Base-by-base conservation (phyloP, 2,329 filamentous ascomycete genomes). In the Pseudogymnoascus sp. region DNA sequence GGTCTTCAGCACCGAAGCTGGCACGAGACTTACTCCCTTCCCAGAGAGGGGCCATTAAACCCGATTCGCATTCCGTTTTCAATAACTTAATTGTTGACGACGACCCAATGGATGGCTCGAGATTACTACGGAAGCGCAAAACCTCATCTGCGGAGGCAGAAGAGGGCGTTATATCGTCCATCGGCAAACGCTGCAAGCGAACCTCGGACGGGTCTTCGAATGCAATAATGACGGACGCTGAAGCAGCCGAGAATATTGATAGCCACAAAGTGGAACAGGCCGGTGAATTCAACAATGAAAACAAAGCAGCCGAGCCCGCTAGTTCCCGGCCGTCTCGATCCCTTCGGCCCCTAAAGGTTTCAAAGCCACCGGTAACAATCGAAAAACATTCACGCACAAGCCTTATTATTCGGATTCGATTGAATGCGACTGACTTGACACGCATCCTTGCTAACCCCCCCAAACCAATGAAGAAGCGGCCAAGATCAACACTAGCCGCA, bases 61-160 rank as follows among this genome's bases (percentile, higher is more conserved):
- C 87, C 14, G 86, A 87, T 66, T 90, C 90, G 14, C 89, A 91
- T 75, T 92, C 90, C 0, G 85, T 92, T 28, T 92, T 92, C 75
- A 89, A 89, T 68, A 86, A 87, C 64, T 78, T 90, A 10, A 86
- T 90, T 39, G 80, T 90, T 63, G 85, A 89, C 62, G 88, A 89
- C 67, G 89, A 92, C 71, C 82, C 88, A 6, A 81, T 89, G 78
- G 89, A 93, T 75, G 90, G 88, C 54, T 87, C 90, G 7, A 87
- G 92, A 62, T 84, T 90, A 34, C 78, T 96, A 65, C 84, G 93
- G 66, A 96, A 96, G 77, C 86, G 93, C 63, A 96, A 93, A 75
- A 88, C 90, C 16, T 92, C 90, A 1, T 89, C 90, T 2, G 80
- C 83, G 11, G 83, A 85, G 64, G 80, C 71, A 13, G 80, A 90